phyloP scores from a whole-genome alignment of 306 rosid species.

The Trichosanthes truncata region DNA sequence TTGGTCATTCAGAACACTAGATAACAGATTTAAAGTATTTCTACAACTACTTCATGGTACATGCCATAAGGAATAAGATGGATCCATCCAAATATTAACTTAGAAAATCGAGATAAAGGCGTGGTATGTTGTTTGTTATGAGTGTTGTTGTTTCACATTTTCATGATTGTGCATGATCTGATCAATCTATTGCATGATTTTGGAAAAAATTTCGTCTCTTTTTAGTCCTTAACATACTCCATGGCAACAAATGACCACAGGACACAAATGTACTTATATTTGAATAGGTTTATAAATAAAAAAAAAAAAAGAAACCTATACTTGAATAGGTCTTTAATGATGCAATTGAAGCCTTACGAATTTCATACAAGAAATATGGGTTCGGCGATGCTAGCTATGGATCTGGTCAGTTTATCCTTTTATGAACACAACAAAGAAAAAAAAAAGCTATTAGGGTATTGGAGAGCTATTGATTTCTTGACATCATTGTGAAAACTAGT shows the following conservation, averaged over 20 bases:
- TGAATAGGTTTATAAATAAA: too few relatives aligned
- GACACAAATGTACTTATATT: slow-evolving; percentile 60
- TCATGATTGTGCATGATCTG: too few relatives aligned
- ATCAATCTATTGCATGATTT: not conserved
- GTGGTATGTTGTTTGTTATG: slow-evolving; percentile 65
- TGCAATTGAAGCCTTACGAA: slow-evolving; percentile 76
- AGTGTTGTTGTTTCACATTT: too few relatives aligned
- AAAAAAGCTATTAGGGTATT: slow-evolving; percentile 3
- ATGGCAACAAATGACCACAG: slow-evolving; percentile 21
- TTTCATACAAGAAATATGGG: slow-evolving; percentile 94
- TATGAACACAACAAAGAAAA: not conserved
- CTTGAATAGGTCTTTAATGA: slow-evolving; percentile 74
- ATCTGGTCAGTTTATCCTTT: slow-evolving; percentile 47
- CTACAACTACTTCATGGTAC: slow-evolving; percentile 13
- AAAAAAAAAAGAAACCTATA: too few relatives aligned
- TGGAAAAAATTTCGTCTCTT: not conserved
- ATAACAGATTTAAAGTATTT: too few relatives aligned
- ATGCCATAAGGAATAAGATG: slow-evolving; percentile 96
- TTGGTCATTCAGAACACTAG: too few relatives aligned
- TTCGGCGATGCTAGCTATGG: slow-evolving; percentile 95
- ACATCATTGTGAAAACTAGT: slow-evolving; percentile 15
- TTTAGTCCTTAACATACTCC: not conserved
- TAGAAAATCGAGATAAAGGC: slow-evolving; percentile 74
- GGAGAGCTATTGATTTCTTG: slow-evolving; percentile 12
- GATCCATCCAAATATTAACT: slow-evolving; percentile 92